A percentile compares a stretch with the other conserved stretches of the same genome.
phyloP scores from a whole-genome alignment of 768 basidiomycete species.

The Boletus rubroflammeus region DNA sequence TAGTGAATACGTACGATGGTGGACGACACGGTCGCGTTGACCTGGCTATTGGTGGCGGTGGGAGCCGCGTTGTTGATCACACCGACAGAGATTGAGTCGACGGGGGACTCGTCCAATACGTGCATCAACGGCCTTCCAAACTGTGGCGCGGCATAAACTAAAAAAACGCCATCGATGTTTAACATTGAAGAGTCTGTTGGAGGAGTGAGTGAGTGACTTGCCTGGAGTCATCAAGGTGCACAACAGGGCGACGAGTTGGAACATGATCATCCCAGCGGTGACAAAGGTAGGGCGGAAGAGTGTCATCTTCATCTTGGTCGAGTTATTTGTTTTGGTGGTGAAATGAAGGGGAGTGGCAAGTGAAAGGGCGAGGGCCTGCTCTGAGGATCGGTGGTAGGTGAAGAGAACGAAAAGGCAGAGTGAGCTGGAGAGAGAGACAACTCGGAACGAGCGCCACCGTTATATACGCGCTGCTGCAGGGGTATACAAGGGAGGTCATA shows the following conservation, averaged over 20 bases:
- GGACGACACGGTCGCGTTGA: background rate
- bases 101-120: slow-evolving; percentile 4
- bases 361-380: slow-evolving; percentile 15
- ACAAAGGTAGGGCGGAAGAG: slow-evolving; percentile 23
- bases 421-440: background rate
- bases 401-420: background rate
- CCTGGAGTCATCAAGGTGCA: slow-evolving; percentile 15
- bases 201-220: background rate
- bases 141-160: slow-evolving; percentile 21
- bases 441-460: background rate
- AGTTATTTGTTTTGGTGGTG: background rate
- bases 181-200: background rate
- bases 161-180: background rate
- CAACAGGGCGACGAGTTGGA: slow-evolving; percentile 7
- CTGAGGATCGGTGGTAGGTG: background rate
- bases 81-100: no score
- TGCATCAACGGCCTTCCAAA: slow-evolving; percentile 15
- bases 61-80: background rate
- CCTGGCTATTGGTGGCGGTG: background rate
- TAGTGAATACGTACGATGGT: background rate
- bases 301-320: slow-evolving; percentile 16
- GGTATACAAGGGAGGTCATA: slow-evolving; percentile 19
- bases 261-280: background rate
- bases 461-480: slow-evolving; percentile 8
- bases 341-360: background rate